phyloP scores from a whole-genome alignment of 768 basidiomycete species.

The Boletus tomentosulus region DNA sequence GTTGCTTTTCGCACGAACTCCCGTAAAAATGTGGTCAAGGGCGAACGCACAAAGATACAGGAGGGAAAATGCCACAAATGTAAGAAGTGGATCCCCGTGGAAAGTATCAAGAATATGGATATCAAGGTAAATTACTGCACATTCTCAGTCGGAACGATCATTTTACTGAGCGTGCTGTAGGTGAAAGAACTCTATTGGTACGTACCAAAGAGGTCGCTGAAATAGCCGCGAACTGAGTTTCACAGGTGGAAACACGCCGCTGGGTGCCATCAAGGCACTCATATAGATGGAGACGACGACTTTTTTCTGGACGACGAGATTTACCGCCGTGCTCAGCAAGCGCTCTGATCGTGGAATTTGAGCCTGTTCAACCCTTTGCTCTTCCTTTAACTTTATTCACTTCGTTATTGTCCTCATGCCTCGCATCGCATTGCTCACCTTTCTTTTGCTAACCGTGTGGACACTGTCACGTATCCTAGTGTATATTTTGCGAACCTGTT shows the following conservation, averaged over 20 bases:
- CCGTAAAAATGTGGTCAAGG: slow-evolving; percentile 49
- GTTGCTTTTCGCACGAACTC: slow-evolving; percentile 48
- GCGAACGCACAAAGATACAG: slow-evolving; percentile 53
- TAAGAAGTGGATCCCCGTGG: slow-evolving; percentile 62
- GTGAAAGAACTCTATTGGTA: slow-evolving; percentile 77
- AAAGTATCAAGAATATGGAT: slow-evolving; percentile 71
- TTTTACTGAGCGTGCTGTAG: slow-evolving; percentile 29
- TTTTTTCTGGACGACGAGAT: slow-evolving; percentile 54
- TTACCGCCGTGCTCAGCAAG: slow-evolving; percentile 24
- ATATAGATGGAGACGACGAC: slow-evolving; percentile 53
- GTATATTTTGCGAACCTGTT: not conserved
- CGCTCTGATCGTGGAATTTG: not conserved
- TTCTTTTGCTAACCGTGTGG: slow-evolving; percentile 12
- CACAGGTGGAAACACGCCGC: slow-evolving; percentile 83
- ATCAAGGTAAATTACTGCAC: slow-evolving; percentile 47
- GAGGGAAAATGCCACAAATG: slow-evolving; percentile 82
- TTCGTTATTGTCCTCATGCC: slow-evolving; percentile 4
- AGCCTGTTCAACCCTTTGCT: not conserved
- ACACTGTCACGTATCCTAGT: not conserved
- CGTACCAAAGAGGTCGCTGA: slow-evolving; percentile 20
- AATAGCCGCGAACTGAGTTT: slow-evolving; percentile 5
- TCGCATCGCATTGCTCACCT: slow-evolving; percentile 11
- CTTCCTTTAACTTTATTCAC: slow-evolving; percentile 7
- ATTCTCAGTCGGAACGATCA: not conserved
- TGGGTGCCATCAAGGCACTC: slow-evolving; percentile 60